phyloP scores from a whole-genome alignment of 2,329 filamentous ascomycete genomes.

The Botrytis byssoidea region DNA sequence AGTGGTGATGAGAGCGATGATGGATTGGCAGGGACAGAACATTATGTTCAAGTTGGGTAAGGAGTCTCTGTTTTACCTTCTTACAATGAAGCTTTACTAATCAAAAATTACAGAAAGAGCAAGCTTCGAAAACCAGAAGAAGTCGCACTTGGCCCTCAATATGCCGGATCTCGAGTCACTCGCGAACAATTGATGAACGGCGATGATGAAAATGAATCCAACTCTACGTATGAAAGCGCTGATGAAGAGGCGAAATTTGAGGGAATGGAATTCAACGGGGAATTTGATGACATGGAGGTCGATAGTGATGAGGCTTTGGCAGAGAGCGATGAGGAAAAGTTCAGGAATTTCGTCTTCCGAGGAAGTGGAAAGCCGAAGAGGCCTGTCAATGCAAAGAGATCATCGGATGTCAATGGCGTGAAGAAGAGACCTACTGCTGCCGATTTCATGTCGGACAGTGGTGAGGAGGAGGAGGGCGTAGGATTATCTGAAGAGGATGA shows the following conservation, averaged over 20 bases:
- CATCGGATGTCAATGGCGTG: constrained; percentile 34
- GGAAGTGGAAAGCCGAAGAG: constrained; percentile 54
- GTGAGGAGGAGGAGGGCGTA: constrained; percentile 40
- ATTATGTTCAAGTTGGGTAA: constrained; percentile 77
- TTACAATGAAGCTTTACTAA: constrained; percentile 10
- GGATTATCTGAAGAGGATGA: constrained; percentile 33
- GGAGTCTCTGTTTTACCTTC: constrained; percentile 26
- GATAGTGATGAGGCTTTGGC: constrained; percentile 71
- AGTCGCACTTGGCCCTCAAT: constrained; percentile 71
- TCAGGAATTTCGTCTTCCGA: constrained; percentile 68
- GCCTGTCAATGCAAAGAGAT: not conserved
- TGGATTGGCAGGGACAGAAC: constrained; percentile 69
- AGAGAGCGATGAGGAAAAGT: constrained; percentile 79
- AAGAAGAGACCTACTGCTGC: constrained; percentile 50
- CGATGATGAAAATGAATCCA: constrained; percentile 49
- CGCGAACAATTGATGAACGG: constrained; percentile 62
- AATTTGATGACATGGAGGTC: constrained; percentile 56
- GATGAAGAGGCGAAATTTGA: constrained; percentile 42
- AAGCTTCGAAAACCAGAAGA: constrained; percentile 74
- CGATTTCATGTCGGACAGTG: constrained; percentile 54
- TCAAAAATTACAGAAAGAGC: constrained; percentile 61
- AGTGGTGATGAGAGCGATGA: constrained; percentile 54
- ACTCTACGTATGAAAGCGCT: constrained; percentile 30
- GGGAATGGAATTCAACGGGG: constrained; percentile 54
- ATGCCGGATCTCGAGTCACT: constrained; percentile 74